Evolutionary conservation across 306 rosid genomes (phyloP).

Genomic region (Cajanus cajan): DNA sequence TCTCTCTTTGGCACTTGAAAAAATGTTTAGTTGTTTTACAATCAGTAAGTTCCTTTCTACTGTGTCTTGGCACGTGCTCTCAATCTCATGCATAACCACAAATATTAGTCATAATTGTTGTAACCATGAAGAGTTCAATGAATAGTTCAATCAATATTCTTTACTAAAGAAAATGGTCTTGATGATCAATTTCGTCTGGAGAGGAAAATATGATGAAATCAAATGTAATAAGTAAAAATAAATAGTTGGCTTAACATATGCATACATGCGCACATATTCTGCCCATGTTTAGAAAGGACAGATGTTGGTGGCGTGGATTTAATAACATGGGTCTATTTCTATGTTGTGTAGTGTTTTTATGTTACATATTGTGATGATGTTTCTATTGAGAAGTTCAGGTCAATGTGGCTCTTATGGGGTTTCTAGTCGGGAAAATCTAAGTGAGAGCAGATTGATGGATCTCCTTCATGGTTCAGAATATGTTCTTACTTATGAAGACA

Average conservation of each 20-base stretch:
- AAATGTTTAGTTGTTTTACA: conserved; percentile 96
- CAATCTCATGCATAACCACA: neutral
- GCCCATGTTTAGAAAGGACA: neutral
- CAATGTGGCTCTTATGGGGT: conserved; percentile 77
- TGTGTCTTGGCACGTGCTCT: neutral
- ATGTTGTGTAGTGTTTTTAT: neutral
- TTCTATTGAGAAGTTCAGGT: conserved; percentile 47
- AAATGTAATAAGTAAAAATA: neutral
- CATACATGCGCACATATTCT: too few species aligned
- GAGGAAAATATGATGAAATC: neutral
- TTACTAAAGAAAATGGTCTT: neutral
- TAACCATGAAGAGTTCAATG: neutral
- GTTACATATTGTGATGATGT: conserved; percentile 6
- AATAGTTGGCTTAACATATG: neutral
- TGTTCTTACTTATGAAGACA: conserved; percentile 96
- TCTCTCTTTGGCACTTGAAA: conserved; percentile 89
- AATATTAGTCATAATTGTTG: conserved; percentile 8
- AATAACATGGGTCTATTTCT: neutral
- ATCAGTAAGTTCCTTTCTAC: conserved; percentile 58
- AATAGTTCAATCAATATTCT: neutral
- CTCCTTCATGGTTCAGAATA: conserved; percentile 89
- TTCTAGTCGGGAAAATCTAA: conserved; percentile 66
- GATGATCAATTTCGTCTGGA: neutral
- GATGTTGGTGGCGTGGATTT: conserved; percentile 6
- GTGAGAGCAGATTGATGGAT: conserved; percentile 78